Evolutionary conservation across 1,139 yeast species (phyloP), one percentile per base, ranked within the genome.

Genomic region (Kodamaea anthophila): DNA sequence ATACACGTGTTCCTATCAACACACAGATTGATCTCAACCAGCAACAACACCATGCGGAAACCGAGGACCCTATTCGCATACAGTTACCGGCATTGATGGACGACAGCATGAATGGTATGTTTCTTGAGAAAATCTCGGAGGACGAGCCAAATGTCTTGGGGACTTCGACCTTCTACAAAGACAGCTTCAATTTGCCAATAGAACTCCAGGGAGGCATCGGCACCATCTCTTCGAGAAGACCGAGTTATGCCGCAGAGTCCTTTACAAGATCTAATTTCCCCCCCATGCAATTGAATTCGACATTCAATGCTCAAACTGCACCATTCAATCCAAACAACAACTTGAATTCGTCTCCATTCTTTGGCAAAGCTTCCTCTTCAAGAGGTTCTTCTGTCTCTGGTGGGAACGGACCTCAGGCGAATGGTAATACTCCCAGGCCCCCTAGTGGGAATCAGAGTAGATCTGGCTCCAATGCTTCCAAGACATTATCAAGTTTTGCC

Each of bases 191-290:
- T 36, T 56, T 77, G 34, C 83, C 84, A 0, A 37, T 58, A 6
- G 83, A 77, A 41, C 58, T 77, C 26, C 82, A 75, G 50, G 82
- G 83, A 19, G 84, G 84, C 0, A 60, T 77, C 3, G 74, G 76
- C 10, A 74, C 65, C 35, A 75, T 77, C 24, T 70, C 74, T 15
- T 70, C 79, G 7, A 62, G 84, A 51, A 62, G 84, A 49, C 83
- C 83, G 18, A 65, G 76, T 35, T 76, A 72, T 43, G 76, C 82
- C 5, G 83, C 83, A 6, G 84, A 77, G 43, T 60, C 71, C 9
- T 66, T 67, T 40, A 70, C 74, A 5, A 53, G 75, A 30, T 56
- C 59, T 29, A 35, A 32, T 31, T 38, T 41, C 25, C 43, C 42
- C 5, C 39, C 41, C 6, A 27, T 41, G 10, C 34, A 30, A 10